Evolutionary conservation across 345 rosid genomes (phyloP).

Genomic region (Hirschfeldia incana): DNA sequence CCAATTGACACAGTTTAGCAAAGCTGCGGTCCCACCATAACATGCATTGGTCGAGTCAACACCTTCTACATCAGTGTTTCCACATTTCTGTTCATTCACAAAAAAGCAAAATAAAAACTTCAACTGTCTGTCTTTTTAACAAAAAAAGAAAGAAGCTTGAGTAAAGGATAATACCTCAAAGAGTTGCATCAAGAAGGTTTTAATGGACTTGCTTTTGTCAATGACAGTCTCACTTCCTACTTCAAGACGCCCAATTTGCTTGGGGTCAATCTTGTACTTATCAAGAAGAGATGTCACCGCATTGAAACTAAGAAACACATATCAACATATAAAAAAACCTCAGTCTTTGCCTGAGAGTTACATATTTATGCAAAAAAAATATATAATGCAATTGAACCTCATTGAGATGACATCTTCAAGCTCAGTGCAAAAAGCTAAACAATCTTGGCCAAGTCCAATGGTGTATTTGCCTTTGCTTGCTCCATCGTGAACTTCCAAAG

Average conservation of each 20-base stretch:
- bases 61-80: slow-evolving; percentile 97
- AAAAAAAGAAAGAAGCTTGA: neutral
- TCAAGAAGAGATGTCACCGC: slow-evolving; percentile 88
- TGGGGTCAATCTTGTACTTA: slow-evolving; percentile 89
- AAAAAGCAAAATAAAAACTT: neutral
- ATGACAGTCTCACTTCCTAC: slow-evolving; percentile 99
- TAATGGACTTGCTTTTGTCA: slow-evolving; percentile 98
- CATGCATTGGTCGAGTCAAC: slow-evolving; percentile 99
- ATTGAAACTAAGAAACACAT: slow-evolving; percentile 64
- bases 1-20: slow-evolving; percentile 97
- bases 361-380: neutral
- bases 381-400: slow-evolving; percentile 47
- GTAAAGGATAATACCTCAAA: slow-evolving; percentile 66
- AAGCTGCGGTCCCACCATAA: slow-evolving; percentile 99
- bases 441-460: slow-evolving; percentile 98
- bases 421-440: slow-evolving; percentile 95
- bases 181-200: slow-evolving; percentile 97
- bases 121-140: neutral
- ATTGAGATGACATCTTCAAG: slow-evolving; percentile 99
- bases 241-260: slow-evolving; percentile 93
- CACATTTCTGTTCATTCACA: slow-evolving; percentile 66
- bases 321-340: neutral
- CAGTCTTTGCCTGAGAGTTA: slow-evolving; percentile 3
- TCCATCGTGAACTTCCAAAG: slow-evolving; percentile 92
- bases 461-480: slow-evolving; percentile 98